Base-by-base conservation (phyloP, 2,329 filamentous ascomycete species). In the Immersiporthe knoxdaviesiana region DNA sequence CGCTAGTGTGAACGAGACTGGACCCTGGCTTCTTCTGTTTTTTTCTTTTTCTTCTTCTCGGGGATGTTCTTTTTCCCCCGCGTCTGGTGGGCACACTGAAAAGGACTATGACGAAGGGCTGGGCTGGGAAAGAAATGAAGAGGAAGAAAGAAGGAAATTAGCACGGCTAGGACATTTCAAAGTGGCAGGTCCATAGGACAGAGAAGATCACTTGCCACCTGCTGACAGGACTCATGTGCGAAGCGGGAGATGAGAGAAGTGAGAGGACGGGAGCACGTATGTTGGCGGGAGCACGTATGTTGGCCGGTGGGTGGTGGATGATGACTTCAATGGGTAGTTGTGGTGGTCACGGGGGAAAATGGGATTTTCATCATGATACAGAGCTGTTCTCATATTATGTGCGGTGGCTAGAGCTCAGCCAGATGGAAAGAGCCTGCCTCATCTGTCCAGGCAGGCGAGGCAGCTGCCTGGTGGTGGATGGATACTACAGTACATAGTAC, bases 401-500 rank as follows among this genome's bases (percentile, higher is more conserved):
- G 14, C n/a, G 12, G 11, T 14, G 5, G 10, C n/a, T 12, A 27
- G 8, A n/a, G n/a, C n/a, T n/a, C n/a, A n/a, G n/a, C n/a, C n/a
- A n/a, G n/a, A n/a, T 35, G 35, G 4, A 8, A 4, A 35, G 35
- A 35, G 35, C 8, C 35, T 35, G 35, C 35, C 35, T 8, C 4
- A 8, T 35, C 24, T 16, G 14, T 16, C 24, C 27, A 56, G 52
- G 52, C 52, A 56, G 52, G 16, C 52, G 27, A 11, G 52, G 52
- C 52, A 32, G 52, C 52, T 56, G 52, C 52, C 52, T 56, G 52
- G 24, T 56, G 52, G 52, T 24, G 14, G 39, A 44, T 62, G 58
- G 44, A 50, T 56, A 54, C 65, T 10, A 52, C 62, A 8, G 18
- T 35, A 8, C 44, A 47, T n/a, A n/a, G n/a, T n/a, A 47, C 2